Evolutionary conservation across 805 yeast genomes (phyloP), one percentile per base, ranked within the genome.

Genomic region (Cephaloascus albidus): DNA sequence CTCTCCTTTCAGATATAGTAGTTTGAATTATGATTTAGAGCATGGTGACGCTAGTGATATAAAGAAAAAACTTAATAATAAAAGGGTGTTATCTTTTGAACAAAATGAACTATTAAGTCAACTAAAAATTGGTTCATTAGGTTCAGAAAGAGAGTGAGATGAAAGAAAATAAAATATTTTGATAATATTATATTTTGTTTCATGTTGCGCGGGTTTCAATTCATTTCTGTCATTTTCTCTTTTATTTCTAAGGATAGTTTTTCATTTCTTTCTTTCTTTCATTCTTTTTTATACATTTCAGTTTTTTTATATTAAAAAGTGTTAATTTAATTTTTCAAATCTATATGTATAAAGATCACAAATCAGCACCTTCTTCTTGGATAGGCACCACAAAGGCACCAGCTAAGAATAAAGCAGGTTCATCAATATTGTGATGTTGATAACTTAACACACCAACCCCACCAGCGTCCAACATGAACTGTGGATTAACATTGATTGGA

Each of bases 371-470:
- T 49, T 68, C 69, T 53, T 80, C 83, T 43, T 75, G 82, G 8
- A 75, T 76, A 12, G 87, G 90, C 12, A 83, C 80, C 5, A 68
- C 66, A 50, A 86, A 87, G 0, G 94, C 90, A 36, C 95, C 95
- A 3, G 95, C 84, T 43, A 90, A 68, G 38, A 70, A 76, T 41
- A 90, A 57, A 0, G 96, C 96, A 3, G 97, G 97, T 61, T 90
- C 97, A 31, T 81, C 71, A 40, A 85, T 71, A 55, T 72, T 79
- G 53, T 81, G 78, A 58, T 89, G 97, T 51, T 86, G 94, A 58
- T 89, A 89, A 46, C 93, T 79, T 53, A 90, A 67, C 2, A 88
- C 95, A 44, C 96, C 96, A 33, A 87, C 85, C 34, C 96, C 97
- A 46, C 97, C 96, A 20, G 97, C 95, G 55, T 90, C 96, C 48